A percentile compares a stretch with the other conserved stretches of the same genome.
These are phyloP conservation scores for Claviceps capensis DNA, from an alignment of 2,329 filamentous ascomycete genomes.

Conservation along the genomic window DNA sequence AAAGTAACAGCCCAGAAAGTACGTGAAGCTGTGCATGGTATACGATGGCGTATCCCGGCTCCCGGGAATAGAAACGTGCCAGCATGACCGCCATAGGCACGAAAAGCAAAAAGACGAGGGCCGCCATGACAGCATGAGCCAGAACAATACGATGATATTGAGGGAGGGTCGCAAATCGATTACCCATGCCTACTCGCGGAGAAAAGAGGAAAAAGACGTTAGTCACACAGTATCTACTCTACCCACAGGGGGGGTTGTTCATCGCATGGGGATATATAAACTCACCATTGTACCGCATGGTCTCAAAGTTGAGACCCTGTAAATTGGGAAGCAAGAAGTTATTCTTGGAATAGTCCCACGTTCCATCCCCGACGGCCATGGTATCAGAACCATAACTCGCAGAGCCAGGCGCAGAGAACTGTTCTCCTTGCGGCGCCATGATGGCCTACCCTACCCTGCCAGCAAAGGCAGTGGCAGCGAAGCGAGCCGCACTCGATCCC, in stretches of 20 bases:
- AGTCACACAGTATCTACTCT: background rate
- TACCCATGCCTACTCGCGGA: constrained; percentile 54
- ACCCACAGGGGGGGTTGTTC: background rate
- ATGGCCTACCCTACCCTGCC: constrained; percentile 21
- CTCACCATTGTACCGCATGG: constrained; percentile 72
- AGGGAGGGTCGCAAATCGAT: constrained; percentile 54
- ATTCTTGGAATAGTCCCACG: constrained; percentile 68
- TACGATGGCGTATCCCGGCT: constrained; percentile 46
- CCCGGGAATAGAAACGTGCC: constrained; percentile 54
- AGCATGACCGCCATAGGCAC: constrained; percentile 62
- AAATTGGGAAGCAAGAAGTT: constrained; percentile 68
- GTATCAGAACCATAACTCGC: constrained; percentile 60
- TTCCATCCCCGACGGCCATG: constrained; percentile 69
- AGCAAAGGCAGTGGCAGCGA: constrained; percentile 7
- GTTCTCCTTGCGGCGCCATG: constrained; percentile 46
- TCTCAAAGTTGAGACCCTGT: constrained; percentile 62
- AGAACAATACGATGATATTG: constrained; percentile 59
- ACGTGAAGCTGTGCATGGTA: constrained; percentile 66
- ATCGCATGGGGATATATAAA: background rate
- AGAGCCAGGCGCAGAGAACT: constrained; percentile 55
- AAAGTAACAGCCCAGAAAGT: constrained; percentile 51
- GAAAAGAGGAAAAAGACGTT: background rate
- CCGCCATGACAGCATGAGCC: constrained; percentile 59
- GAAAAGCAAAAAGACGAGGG: constrained; percentile 60
- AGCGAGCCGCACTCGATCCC: background rate